Base-by-base conservation (phyloP, 495 filamentous ascomycete species). In the Tuber melanosporum region DNA sequence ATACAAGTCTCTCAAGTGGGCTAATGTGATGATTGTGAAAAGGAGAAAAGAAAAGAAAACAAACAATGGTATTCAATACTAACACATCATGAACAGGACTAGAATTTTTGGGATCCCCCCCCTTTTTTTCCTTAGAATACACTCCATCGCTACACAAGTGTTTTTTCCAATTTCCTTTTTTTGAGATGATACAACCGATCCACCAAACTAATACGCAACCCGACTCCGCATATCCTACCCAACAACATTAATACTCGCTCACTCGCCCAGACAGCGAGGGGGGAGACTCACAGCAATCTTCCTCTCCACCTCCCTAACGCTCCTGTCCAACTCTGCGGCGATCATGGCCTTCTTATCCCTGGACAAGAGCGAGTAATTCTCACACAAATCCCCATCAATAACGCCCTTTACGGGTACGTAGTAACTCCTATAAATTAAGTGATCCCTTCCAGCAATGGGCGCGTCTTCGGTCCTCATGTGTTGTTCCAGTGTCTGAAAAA, bases 381-480 rank as follows among this genome's bases (percentile, higher is more conserved):
- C 96, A 83, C 94, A 97, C 77, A 99, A 86, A 86, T 99, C 96
- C n/a, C 96, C 96, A 85, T 99, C 96, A 83, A 99, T 96, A 43
- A 97, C 90, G 0, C 93, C 93, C 87, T 99, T 99, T 20, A 95
- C 93, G 1, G 96, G 96, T n/a, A 92, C 93, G 83, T 99, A 98
- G 83, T 98, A 99, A 70, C 94, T 90, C 74, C 96, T 88, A 82
- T 97, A 99, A 71, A 97, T 95, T 44, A 99, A 85, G 85, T 99
- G 95, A 84, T 98, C 96, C 76, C 96, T 89, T 44, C 96, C 95
- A 15, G 93, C 93, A 39, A 97, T 87, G 19, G 94, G 93, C 36
- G 94, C 88, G 79, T 97, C 92, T 79, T 97, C 94, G 26, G 87
- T 88, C 71, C 94, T 88, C 85, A 99, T 86, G 77, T 95, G 91